Evolutionary conservation across 2,329 filamentous ascomycete genomes (phyloP), one percentile per base, ranked within the genome.

Genomic region (Raffaelea arxii): DNA sequence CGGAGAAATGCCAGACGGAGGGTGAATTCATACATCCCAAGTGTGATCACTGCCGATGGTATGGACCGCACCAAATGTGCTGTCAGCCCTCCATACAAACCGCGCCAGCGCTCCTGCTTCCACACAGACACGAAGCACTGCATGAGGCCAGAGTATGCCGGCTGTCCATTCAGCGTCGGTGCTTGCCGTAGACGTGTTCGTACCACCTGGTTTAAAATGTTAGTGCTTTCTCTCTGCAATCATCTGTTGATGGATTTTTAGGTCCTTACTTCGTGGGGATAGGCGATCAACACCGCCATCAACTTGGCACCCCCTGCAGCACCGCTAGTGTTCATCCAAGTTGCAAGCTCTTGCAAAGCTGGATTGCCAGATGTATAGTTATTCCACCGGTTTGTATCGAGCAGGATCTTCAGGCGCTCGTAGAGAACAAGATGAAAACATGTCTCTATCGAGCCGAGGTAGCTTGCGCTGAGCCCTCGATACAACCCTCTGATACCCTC

Each of bases 351-450:
- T 57, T 95, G 89, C 81, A 83, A 87, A 54, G 71, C 65, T 4
- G 69, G 86, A 62, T 16, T 32, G n/a, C n/a, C 27, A 16, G 27
- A 10, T 9, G 77, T 81, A 35, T 75, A 68, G 38, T 80, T 71
- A 1, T 84, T 83, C 68, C 64, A 81, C 55, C 52, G 66, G 53
- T 60, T 71, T 75, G 77, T n/a, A n/a, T n/a, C n/a, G 32, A 95
- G 67, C 19, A 72, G 71, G 19, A 76, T 69, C 73, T 95, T 96
- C 72, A 94, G 81, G 62, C 88, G 84, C 68, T 96, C 90, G 65
- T 95, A 96, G 56, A 95, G 67, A 58, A 94, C 82, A 88, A 89
- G 94, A 62, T 96, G 90, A 56, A 95, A 65, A 5, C 89, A 91
- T 55, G 82, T 89, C 69, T 95, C 90, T 2, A 84, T 83, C 22